phyloP scores from a whole-genome alignment of 208 protist species.

The Naegleria fowleri region DNA sequence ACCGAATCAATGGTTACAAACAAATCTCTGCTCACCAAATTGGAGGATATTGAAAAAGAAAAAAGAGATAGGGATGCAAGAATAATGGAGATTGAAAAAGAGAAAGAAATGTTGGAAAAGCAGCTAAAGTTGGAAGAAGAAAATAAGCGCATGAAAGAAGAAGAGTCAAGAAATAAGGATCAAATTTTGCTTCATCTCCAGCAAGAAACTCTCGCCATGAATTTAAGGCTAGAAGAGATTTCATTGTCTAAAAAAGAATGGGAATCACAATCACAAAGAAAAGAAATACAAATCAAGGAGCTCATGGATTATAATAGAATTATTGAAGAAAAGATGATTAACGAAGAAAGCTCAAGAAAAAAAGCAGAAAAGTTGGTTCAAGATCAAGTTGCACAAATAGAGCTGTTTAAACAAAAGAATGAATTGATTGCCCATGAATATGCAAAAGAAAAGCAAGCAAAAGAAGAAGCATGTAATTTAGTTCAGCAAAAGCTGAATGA shows the following conservation, averaged over 20 bases:
- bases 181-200: background rate
- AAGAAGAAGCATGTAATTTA: background rate
- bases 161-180: background rate
- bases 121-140: background rate
- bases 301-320: background rate
- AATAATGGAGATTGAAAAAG: background rate
- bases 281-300: background rate
- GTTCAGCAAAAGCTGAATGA: background rate
- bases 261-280: background rate
- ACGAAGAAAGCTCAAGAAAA: background rate
- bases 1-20: background rate
- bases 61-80: background rate
- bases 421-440: background rate
- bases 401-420: background rate
- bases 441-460: background rate
- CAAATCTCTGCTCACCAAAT: background rate
- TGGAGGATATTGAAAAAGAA: conserved; percentile 8
- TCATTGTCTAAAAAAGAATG: background rate
- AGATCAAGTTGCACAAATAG: background rate
- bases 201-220: background rate
- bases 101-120: background rate
- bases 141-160: background rate
- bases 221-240: background rate
- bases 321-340: background rate
- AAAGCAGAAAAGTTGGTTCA: background rate